phyloP scores from a whole-genome alignment of 768 basidiomycete species.

The Russula foetens region DNA sequence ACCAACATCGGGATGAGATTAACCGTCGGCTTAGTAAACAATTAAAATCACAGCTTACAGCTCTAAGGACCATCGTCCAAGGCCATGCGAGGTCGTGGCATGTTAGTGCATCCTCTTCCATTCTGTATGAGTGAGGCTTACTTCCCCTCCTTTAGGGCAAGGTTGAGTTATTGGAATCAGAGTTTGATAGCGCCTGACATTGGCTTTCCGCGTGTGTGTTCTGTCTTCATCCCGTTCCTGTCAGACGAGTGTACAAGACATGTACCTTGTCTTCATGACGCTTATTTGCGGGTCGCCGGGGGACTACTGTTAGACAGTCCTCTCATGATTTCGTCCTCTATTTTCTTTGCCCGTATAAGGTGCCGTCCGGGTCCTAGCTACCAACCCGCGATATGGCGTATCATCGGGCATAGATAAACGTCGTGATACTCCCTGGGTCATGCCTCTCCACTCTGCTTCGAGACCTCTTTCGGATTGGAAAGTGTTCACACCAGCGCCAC shows the following conservation, averaged over 20 bases:
- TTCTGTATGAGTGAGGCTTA: conserved; percentile 6
- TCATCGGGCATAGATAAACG: conserved; percentile 60
- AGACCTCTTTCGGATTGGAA: background rate
- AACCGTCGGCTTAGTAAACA: conserved; percentile 42
- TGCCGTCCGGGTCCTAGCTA: conserved; percentile 57
- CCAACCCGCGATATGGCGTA: conserved; percentile 60
- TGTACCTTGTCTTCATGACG: background rate
- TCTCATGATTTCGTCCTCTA: background rate
- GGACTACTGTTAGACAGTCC: conserved; percentile 17
- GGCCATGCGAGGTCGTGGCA: conserved; percentile 19
- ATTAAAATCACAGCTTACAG: conserved; percentile 62
- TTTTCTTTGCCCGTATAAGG: conserved; percentile 59
- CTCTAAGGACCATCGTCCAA: conserved; percentile 30
- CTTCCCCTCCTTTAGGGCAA: conserved; percentile 37
- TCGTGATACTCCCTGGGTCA: background rate
- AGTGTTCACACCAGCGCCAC: background rate
- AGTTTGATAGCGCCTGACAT: conserved; percentile 53
- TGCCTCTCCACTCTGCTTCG: background rate
- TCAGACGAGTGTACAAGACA: background rate
- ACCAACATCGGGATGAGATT: conserved; percentile 34
- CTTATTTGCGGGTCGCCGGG: background rate
- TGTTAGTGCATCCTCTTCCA: conserved; percentile 3
- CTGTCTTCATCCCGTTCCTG: background rate
- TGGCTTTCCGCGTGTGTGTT: conserved; percentile 23
- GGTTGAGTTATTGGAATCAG: conserved; percentile 49